Conservation (phyloP, 2,329 filamentous ascomycete genomes). For the Purpureocillium lavendulum region DNA sequence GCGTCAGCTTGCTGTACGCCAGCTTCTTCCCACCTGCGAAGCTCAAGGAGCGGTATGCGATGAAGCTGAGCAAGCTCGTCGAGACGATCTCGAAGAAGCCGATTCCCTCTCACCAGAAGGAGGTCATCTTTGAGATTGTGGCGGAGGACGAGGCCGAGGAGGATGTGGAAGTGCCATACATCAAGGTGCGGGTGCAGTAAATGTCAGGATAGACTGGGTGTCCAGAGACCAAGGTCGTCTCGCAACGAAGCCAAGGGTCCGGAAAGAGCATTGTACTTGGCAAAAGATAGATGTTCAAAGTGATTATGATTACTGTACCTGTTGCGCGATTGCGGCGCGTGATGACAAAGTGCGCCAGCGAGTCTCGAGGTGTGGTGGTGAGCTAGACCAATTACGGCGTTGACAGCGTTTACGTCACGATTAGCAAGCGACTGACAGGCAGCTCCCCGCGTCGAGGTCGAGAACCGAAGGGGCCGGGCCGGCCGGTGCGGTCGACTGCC, state of each 20-base stretch:
- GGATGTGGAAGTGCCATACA: constrained; percentile 94
- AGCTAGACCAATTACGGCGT: background rate
- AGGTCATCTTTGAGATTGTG: constrained; percentile 93
- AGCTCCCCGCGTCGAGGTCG: background rate
- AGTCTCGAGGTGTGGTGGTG: too few relatives aligned
- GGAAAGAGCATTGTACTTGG: background rate
- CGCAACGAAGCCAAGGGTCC: too few relatives aligned
- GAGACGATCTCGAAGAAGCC: constrained; percentile 87
- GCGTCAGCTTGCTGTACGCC: constrained; percentile 88
- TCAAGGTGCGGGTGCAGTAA: constrained; percentile 68
- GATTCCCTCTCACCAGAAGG: constrained; percentile 84
- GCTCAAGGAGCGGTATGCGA: constrained; percentile 70
- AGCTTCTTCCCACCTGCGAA: constrained; percentile 76
- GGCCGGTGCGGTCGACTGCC: too few relatives aligned
- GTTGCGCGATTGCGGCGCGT: too few relatives aligned
- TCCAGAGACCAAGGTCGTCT: background rate
- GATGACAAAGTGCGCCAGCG: too few relatives aligned
- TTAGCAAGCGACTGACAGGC: constrained; percentile 20
- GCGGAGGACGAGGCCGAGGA: constrained; percentile 82
- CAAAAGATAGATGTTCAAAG: constrained; percentile 1
- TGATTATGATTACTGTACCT: too few relatives aligned
- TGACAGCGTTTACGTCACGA: constrained; percentile 22
- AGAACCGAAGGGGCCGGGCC: background rate
- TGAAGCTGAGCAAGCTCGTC: constrained; percentile 85
- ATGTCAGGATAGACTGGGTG: constrained; percentile 1